Evolutionary conservation across 176 grass and related monocot genomes (phyloP).

Genomic region (Urochloa ruziziensis): DNA sequence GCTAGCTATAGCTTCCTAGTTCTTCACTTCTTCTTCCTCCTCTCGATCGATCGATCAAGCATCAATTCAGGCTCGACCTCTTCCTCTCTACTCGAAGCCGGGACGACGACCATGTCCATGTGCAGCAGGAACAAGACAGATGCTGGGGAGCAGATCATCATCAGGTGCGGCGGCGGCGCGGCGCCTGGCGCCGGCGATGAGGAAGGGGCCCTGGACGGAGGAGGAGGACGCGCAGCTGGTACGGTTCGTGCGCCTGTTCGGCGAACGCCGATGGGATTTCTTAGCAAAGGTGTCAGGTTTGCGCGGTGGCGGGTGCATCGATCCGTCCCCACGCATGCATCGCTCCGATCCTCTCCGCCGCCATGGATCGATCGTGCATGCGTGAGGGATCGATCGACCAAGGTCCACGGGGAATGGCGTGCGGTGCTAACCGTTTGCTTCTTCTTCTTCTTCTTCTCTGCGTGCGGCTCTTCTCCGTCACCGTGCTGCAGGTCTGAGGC

Average conservation of each 20-base stretch:
- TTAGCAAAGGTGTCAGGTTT: slow-evolving; percentile 99
- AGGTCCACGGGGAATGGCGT: slow-evolving; percentile 12
- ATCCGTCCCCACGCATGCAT: neutral
- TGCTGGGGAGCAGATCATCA: neutral
- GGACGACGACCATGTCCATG: neutral
- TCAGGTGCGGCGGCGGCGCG: neutral
- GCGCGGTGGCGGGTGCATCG: slow-evolving; percentile 88
- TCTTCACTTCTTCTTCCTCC: neutral
- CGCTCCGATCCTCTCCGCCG: no score
- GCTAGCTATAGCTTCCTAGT: neutral
- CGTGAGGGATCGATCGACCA: neutral
- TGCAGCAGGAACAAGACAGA: neutral
- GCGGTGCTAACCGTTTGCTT: slow-evolving; percentile 22
- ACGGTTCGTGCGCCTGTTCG: slow-evolving; percentile 99
- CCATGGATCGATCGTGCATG: neutral
- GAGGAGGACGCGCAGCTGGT: slow-evolving; percentile 96
- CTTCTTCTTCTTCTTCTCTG: neutral
- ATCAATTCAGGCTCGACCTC: neutral
- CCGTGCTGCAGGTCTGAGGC: slow-evolving; percentile 67
- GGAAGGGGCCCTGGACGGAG: slow-evolving; percentile 94
- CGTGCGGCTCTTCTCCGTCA: neutral
- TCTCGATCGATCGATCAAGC: neutral
- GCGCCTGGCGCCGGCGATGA: neutral
- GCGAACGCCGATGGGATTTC: slow-evolving; percentile 99
- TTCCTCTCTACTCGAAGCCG: neutral